Base-by-base conservation (phyloP, 139 green algal species). In the Picochlorum costavermella region DNA sequence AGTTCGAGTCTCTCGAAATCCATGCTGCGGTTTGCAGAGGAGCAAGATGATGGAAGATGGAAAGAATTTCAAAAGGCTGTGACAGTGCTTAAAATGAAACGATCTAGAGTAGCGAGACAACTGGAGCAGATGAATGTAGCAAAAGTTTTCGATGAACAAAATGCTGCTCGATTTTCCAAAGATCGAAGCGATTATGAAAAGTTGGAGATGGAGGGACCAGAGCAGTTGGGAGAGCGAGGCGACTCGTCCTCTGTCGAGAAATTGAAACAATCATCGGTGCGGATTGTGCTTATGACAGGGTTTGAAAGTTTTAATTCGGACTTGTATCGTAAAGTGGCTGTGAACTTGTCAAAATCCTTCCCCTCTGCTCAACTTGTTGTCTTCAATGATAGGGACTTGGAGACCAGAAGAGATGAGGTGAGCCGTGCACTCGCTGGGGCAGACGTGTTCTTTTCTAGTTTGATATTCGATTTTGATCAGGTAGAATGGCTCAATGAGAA, bases 381-480 rank as follows among this genome's bases (percentile, higher is more conserved):
- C 13, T 98, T 97, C 72, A 88, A 75, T 50, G 93, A 98, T 70
- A 68, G 90, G 0, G 92, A 98, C 71, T 80, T 98, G 9, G 37
- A 62, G 0, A 45, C 11, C 10, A 65, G 78, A 23, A 57, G 59
- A 10, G 61, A 69, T 6, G 71, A 88, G 61, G 63, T 98, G 49
- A 83, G 86, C 53, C 80, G 77, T 2, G 92, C 90, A 13, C 75
- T 97, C 61, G 64, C 76, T 1, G 56, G 51, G 2, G 90, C 92
- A 6, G 90, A 98, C 72, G 81, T 90, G 16, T 92, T 98, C 63
- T 98, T 98, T 65, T 83, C 74, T 45, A 88, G 70, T 44, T 81
- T 99, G 50, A 77, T 98, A 2, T 98, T 98, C 70, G 92, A 99
- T 67, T 99, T 85, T 72, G 92, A 98, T 74, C 82, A 96, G 69